Percentiles rank a stretch among this genome's conserved stretches.
Conservation (phyloP, 495 filamentous ascomycete genomes). For the Choiromyces venosus region DNA sequence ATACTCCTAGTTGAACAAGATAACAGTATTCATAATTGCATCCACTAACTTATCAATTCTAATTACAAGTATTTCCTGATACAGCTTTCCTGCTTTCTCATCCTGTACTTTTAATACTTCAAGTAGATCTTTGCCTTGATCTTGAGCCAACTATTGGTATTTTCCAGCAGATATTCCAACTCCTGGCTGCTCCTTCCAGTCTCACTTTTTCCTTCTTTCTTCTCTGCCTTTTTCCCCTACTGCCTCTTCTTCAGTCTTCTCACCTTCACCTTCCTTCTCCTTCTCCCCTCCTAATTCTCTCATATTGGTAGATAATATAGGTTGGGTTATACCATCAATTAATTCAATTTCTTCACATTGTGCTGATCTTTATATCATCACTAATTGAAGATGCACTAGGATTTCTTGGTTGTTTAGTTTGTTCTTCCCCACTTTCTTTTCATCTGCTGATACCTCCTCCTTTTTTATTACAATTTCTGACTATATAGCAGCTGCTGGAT, state of each 20-base stretch:
- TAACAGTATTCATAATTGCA: no score
- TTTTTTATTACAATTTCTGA: background rate
- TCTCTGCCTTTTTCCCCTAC: background rate
- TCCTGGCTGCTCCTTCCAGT: background rate
- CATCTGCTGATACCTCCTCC: background rate
- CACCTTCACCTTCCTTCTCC: background rate
- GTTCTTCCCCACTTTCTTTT: background rate
- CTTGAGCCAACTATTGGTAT: background rate
- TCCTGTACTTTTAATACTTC: background rate
- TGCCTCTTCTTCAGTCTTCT: background rate
- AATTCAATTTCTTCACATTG: background rate
- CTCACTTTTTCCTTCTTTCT: background rate
- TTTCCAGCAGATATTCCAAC: background rate
- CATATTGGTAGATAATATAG: background rate
- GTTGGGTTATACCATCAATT: background rate
- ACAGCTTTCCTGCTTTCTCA: background rate
- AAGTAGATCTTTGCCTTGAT: background rate
- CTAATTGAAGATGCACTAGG: background rate
- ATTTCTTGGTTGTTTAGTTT: background rate
- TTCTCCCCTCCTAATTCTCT: background rate
- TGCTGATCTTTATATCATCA: background rate
- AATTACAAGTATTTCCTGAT: background rate
- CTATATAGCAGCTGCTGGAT: background rate
- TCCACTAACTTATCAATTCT: no score
- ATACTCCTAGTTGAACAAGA: no score